These are phyloP conservation scores for Syzygium aqueum DNA, from an alignment of 345 rosid genomes.

Conservation along the genomic window DNA sequence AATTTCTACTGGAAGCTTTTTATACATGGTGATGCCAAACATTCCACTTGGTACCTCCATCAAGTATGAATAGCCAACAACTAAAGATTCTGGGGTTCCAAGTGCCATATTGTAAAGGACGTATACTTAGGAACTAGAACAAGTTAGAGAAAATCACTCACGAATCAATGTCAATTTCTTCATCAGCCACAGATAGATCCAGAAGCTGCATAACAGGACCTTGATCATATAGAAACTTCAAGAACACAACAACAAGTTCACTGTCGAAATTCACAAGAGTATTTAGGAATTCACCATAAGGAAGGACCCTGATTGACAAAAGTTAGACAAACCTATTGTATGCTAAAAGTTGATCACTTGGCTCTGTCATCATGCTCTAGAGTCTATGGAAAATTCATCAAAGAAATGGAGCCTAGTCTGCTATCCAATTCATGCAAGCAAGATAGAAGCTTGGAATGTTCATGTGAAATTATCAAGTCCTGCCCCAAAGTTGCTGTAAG, in stretches of 20 bases:
- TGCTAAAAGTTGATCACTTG: constrained; percentile 71
- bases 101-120: too few species aligned
- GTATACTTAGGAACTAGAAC: too few species aligned
- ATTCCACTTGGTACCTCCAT: too few species aligned
- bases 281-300: not conserved
- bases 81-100: too few species aligned
- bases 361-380: constrained; percentile 50
- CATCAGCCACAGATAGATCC: constrained; percentile 11
- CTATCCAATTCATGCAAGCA: not conserved
- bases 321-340: constrained; percentile 52
- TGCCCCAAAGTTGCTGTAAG: not conserved
- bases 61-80: too few species aligned
- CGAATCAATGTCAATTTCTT: not conserved
- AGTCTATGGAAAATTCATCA: not conserved
- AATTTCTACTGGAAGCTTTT: too few species aligned
- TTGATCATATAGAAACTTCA: constrained; percentile 86
- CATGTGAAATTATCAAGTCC: not conserved
- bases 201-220: constrained; percentile 75
- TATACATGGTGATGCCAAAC: too few species aligned
- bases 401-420: not conserved
- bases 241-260: constrained; percentile 77
- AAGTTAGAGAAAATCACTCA: not conserved
- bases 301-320: not conserved
- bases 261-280: constrained; percentile 26
- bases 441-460: not conserved